These are phyloP conservation scores for Chrysoporthe austroafricana DNA, from an alignment of 2,329 filamentous ascomycete genomes.

Conservation along the genomic window DNA sequence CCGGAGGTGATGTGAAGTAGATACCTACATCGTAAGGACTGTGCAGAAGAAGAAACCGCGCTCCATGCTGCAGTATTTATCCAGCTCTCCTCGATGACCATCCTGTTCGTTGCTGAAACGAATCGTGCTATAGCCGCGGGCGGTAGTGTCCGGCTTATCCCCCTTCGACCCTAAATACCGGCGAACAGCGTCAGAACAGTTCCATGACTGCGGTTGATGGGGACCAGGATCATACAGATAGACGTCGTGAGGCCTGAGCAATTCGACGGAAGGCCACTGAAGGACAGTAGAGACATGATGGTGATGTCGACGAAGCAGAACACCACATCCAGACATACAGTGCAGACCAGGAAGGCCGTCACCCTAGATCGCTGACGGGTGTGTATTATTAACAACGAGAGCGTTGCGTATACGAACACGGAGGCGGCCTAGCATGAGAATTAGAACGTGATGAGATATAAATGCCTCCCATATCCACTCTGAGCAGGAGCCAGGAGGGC, in stretches of 20 bases:
- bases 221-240: not conserved
- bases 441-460: not conserved
- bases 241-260: slow-evolving; percentile 39
- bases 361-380: slow-evolving; percentile 34
- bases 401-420: slow-evolving; percentile 38
- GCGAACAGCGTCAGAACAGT: slow-evolving; percentile 1
- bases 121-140: slow-evolving; percentile 34
- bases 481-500: not conserved
- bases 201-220: not conserved
- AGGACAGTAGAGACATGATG: slow-evolving; percentile 40
- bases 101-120: slow-evolving; percentile 37
- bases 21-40: slow-evolving; percentile 37
- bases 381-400: slow-evolving; percentile 40
- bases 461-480: slow-evolving; percentile 20
- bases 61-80: slow-evolving; percentile 39
- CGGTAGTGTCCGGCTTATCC: not conserved
- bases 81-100: slow-evolving; percentile 35
- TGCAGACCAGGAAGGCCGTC: slow-evolving; percentile 34
- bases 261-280: slow-evolving; percentile 39
- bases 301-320: slow-evolving; percentile 38
- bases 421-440: slow-evolving; percentile 34
- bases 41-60: slow-evolving; percentile 39
- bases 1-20: not conserved
- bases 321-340: slow-evolving; percentile 38
- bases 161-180: not conserved